phyloP scores from a whole-genome alignment of 2,329 filamentous ascomycete genomes.

The Ceratocystis smalleyi region DNA sequence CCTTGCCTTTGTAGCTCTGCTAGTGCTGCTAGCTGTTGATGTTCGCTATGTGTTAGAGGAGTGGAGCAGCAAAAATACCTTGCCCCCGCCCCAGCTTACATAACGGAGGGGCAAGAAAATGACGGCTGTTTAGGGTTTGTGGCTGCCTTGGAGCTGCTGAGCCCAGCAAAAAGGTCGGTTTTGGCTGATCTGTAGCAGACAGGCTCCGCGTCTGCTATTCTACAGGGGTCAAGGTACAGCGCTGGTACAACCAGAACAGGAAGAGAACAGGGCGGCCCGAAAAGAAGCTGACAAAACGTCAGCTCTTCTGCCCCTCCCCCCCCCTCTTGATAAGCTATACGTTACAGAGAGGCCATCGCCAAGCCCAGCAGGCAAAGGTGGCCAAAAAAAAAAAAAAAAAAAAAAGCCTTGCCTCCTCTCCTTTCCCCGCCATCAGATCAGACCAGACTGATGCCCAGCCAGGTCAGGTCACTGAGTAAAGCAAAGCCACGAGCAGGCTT shows the following conservation, averaged over 20 bases:
- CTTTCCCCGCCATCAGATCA: too few species aligned
- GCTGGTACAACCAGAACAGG: neutral
- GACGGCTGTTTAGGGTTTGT: neutral
- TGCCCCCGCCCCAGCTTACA: neutral
- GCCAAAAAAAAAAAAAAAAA: too few species aligned
- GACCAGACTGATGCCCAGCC: too few species aligned
- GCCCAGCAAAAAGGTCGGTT: neutral
- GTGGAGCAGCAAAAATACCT: too few species aligned
- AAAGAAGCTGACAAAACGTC: too few species aligned
- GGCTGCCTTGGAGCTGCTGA: neutral
- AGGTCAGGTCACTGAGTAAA: neutral
- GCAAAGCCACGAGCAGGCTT: neutral
- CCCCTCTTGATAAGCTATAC: too few species aligned
- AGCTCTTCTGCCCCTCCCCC: too few species aligned
- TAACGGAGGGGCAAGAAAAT: neutral
- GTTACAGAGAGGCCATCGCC: too few species aligned
- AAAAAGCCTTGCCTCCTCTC: too few species aligned
- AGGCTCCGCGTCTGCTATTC: neutral
- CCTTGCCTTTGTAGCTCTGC: constrained; percentile 14
- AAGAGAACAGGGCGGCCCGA: neutral
- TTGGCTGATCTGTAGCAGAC: neutral
- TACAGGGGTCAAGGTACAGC: neutral
- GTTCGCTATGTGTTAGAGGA: too few species aligned
- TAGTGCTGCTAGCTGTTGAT: neutral
- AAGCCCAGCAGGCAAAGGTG: too few species aligned